phyloP scores from a whole-genome alignment of 2,329 filamentous ascomycete genomes.

The Penicillium olsonii region DNA sequence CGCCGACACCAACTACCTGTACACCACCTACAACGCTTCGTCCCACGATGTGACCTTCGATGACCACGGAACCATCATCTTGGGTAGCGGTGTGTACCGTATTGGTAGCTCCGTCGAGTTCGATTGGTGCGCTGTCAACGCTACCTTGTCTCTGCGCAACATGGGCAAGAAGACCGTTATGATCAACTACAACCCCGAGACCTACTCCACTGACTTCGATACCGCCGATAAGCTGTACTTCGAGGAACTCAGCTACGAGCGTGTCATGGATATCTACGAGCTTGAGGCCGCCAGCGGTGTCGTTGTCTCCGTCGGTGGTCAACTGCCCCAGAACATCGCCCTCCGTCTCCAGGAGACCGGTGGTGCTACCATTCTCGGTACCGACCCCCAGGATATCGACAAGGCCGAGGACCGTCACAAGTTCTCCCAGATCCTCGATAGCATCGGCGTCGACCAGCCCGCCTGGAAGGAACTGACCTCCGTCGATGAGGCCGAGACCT shows the following conservation, averaged over 20 bases:
- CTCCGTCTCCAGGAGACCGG: constrained; percentile 89
- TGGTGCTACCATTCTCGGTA: constrained; percentile 87
- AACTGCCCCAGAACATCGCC: constrained; percentile 96
- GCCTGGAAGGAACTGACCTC: constrained; percentile 97
- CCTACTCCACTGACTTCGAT: constrained; percentile 81
- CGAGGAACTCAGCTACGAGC: constrained; percentile 93
- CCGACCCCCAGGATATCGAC: constrained; percentile 91
- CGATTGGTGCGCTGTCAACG: constrained; percentile 96
- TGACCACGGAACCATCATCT: constrained; percentile 83
- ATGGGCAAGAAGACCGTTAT: constrained; percentile 97
- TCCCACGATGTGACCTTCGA: constrained; percentile 93
- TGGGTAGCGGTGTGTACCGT: constrained; percentile 94
- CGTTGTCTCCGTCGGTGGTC: constrained; percentile 92
- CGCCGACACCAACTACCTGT: constrained; percentile 90
- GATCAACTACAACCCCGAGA: constrained; percentile 93
- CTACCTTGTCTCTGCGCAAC: constrained; percentile 75
- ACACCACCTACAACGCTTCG: constrained; percentile 96
- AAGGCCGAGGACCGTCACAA: constrained; percentile 98
- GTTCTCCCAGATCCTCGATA: constrained; percentile 96
- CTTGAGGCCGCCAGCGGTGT: constrained; percentile 82
- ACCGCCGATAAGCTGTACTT: constrained; percentile 92
- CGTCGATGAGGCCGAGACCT: constrained; percentile 80
- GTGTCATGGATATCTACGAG: constrained; percentile 99
- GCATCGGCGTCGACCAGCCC: constrained; percentile 94
- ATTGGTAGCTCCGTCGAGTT: constrained; percentile 98